Base-by-base conservation (phyloP, 2,329 filamentous ascomycete species). In the Penicillium sp. region DNA sequence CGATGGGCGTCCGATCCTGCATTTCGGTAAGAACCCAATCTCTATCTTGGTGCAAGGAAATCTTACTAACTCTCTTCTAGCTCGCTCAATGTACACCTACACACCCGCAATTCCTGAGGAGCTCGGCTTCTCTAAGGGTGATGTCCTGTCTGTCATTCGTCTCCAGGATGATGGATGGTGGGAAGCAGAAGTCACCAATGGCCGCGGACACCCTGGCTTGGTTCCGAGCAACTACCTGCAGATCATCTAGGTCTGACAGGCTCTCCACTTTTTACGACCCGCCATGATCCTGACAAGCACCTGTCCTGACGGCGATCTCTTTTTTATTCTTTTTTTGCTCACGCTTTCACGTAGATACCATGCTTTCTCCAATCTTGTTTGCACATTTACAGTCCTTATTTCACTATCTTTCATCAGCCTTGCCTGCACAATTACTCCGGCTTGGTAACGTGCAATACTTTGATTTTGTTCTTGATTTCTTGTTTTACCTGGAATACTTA, bases 131-230 rank as follows among this genome's bases (percentile, higher is more conserved):
- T 82, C 83, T 47, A 99, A 99, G 79, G 93, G 93, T 48, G 96
- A 99, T 71, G 87, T 93, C 57, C 81, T 99, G 14, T 91, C 93
- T 2, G 87, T 99, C 14, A 80, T 97, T 47, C 84, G 93, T 58
- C 86, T 96, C 68, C 95, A 99, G 76, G 95, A 99, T 72, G 95
- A 99, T 71, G 95, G 95, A 21, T 99, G 95, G 95, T 99, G 96
- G 95, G 95, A 99, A 78, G 96, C 96, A 13, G 93, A 97, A 74
- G 86, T 97, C 42, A 90, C 93, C 46, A 80, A 80, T 9, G 73
- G 77, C 42, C 73, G 71, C n/a, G 64, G 69, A 39, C 72, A 68
- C 54, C 74, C 82, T 16, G 86, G 86, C 24, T 75, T 89, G 64
- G 86, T 89, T 51, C 86, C 86, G 3, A 87, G 84, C 63, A 89